Evolutionary conservation across 2,329 filamentous ascomycete genomes (phyloP), one percentile per base, ranked within the genome.

Genomic region (Neurospora crassa): DNA sequence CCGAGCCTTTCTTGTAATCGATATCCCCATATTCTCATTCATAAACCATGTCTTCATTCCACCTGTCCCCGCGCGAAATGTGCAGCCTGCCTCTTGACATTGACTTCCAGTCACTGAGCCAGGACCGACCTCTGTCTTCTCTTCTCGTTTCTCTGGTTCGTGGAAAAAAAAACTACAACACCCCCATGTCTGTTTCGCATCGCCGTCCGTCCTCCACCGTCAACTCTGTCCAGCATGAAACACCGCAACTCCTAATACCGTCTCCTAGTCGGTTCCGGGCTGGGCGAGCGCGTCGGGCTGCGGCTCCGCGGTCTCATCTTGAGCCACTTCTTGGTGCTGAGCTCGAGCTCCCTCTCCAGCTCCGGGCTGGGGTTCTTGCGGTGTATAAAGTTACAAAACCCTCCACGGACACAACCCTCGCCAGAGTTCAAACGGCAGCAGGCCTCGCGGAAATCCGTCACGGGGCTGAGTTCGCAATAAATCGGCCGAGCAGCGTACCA

Each of bases 371-470:
- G 96, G 80, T 98, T 96, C 86, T 99, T 99, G 79, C 96, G 89
- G 81, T 99, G 96, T 75, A 99, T 99, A 82, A 99, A 99, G 82
- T 99, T 99, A 87, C 96, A 99, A 85, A 98, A 98, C 41, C 96
- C 96, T 74, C 94, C 96, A 75, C 96, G 88, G 63, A 97, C 94
- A 82, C 96, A 99, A 67, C 96, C 96, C 82, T 98, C 96, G 74
- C 96, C 96, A 47, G 89, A 92, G 79, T 99, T 99, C 37, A 98
- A 86, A 70, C 96, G 89, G 83, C 96, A 99, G 81, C 96, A 99
- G 20, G 96, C 96, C 85, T 99, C 96, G 80, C 96, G 88, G 82
- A 99, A 99, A 83, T 99, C 96, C 74, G 96, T 99, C 71, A 99
- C 96, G 76, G 96, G 96, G 70, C 91, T 94, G 71, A 99, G 85